Evolutionary conservation across 2,329 filamentous ascomycete genomes (phyloP).

Genomic region (Alternaria angustiovoidea): DNA sequence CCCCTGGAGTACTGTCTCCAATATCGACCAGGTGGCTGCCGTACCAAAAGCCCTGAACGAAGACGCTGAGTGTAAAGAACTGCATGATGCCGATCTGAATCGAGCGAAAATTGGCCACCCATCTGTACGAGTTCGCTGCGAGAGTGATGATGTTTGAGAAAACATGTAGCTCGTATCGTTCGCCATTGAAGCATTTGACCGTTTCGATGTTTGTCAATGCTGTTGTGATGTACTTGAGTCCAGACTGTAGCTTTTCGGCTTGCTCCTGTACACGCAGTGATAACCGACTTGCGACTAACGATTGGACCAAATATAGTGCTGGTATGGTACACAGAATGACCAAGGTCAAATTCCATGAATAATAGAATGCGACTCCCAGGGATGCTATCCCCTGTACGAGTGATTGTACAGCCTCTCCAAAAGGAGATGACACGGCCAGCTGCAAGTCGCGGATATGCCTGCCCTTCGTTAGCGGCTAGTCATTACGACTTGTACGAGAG

Average conservation of each 20-base stretch:
- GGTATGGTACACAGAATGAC: constrained; percentile 79
- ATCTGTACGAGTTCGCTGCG: constrained; percentile 70
- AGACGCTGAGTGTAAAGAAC: constrained; percentile 78
- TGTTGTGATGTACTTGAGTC: constrained; percentile 75
- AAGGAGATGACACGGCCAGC: constrained; percentile 77
- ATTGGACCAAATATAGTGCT: constrained; percentile 68
- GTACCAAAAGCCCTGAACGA: constrained; percentile 91
- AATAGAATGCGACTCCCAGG: constrained; percentile 75
- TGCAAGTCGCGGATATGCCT: constrained; percentile 87
- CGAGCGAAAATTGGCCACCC: constrained; percentile 73
- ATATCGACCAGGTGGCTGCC: constrained; percentile 73
- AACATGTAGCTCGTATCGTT: constrained; percentile 71
- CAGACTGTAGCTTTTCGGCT: constrained; percentile 70
- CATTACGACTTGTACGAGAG: not conserved
- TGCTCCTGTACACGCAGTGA: constrained; percentile 74
- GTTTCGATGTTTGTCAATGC: constrained; percentile 79
- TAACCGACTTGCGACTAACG: constrained; percentile 67
- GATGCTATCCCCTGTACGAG: constrained; percentile 70
- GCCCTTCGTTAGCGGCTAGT: not conserved
- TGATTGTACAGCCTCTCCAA: constrained; percentile 74
- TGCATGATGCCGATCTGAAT: constrained; percentile 76
- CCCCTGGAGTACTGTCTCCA: constrained; percentile 66
- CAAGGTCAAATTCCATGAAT: constrained; percentile 84
- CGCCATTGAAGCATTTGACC: constrained; percentile 85
- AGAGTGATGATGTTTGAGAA: constrained; percentile 67